These are phyloP conservation scores for Hypocrella siamensis DNA, from an alignment of 2,329 filamentous ascomycete species.

Conservation along the genomic window DNA sequence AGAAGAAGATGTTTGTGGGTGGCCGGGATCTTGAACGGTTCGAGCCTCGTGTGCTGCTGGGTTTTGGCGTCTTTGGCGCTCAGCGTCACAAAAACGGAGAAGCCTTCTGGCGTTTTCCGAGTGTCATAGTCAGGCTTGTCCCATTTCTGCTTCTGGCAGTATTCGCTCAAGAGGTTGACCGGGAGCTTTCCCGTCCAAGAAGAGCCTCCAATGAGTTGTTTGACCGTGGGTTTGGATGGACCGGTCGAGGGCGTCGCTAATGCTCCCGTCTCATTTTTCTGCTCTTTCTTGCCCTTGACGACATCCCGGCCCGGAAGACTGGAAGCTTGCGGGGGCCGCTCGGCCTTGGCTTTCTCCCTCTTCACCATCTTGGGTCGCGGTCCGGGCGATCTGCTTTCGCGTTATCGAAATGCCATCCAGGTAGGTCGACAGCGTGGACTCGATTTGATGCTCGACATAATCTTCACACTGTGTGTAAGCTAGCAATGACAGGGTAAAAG, in stretches of 20 bases:
- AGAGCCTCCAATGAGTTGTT: slow-evolving; percentile 79
- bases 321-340: slow-evolving; percentile 17
- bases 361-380: slow-evolving; percentile 28
- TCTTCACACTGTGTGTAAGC: too few relatives aligned
- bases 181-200: slow-evolving; percentile 97
- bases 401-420: too few relatives aligned
- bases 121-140: slow-evolving; percentile 84
- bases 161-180: slow-evolving; percentile 82
- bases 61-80: slow-evolving; percentile 68
- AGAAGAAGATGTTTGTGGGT: slow-evolving; percentile 61
- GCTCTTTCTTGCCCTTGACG: slow-evolving; percentile 24
- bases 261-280: slow-evolving; percentile 14
- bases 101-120: slow-evolving; percentile 57
- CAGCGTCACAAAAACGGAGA: slow-evolving; percentile 68
- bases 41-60: slow-evolving; percentile 55
- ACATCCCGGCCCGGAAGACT: slow-evolving; percentile 36
- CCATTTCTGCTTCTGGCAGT: slow-evolving; percentile 94
- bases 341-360: slow-evolving; percentile 36
- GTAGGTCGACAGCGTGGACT: too few relatives aligned
- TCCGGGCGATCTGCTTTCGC: too few relatives aligned
- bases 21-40: slow-evolving; percentile 67
- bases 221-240: slow-evolving; percentile 45
- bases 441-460: too few relatives aligned
- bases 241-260: slow-evolving; percentile 20
- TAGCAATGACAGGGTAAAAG: too few relatives aligned